Evolutionary conservation across 2,329 filamentous ascomycete species (phyloP).

Genomic region (Leptographium radiaticola): DNA sequence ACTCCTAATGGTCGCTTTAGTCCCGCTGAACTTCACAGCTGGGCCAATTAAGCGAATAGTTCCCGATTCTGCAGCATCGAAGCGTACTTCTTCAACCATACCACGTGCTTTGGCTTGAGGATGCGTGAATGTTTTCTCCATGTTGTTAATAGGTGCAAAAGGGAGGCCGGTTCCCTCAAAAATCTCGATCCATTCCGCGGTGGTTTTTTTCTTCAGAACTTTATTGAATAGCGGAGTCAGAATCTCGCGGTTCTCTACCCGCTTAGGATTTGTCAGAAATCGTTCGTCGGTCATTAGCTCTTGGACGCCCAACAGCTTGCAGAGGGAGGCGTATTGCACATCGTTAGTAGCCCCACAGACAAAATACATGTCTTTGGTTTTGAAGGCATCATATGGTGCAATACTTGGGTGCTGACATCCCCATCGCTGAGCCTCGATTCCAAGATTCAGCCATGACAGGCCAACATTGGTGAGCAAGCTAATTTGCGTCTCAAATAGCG

Average conservation of each 20-base stretch:
- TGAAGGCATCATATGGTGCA: constrained; percentile 5
- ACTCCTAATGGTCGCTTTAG: background rate
- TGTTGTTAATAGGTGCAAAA: constrained; percentile 4
- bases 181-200: background rate
- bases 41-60: constrained; percentile 1
- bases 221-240: background rate
- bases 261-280: background rate
- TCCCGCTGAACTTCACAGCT: constrained; percentile 7
- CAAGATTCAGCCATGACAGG: constrained; percentile 7
- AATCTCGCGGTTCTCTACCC: constrained; percentile 1
- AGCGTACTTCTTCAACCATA: constrained; percentile 1
- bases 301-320: constrained; percentile 1
- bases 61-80: background rate
- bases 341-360: constrained; percentile 6
- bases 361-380: constrained; percentile 1
- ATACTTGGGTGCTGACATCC: constrained; percentile 5
- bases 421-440: constrained; percentile 5
- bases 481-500: constrained; percentile 7
- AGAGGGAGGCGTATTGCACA: constrained; percentile 1
- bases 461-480: constrained; percentile 7
- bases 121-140: constrained; percentile 3
- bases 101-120: constrained; percentile 2
- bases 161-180: constrained; percentile 2
- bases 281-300: background rate
- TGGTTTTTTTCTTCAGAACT: background rate